These are phyloP conservation scores for Excoecaria agallocha DNA, from an alignment of 345 rosid genomes.

Conservation along the genomic window DNA sequence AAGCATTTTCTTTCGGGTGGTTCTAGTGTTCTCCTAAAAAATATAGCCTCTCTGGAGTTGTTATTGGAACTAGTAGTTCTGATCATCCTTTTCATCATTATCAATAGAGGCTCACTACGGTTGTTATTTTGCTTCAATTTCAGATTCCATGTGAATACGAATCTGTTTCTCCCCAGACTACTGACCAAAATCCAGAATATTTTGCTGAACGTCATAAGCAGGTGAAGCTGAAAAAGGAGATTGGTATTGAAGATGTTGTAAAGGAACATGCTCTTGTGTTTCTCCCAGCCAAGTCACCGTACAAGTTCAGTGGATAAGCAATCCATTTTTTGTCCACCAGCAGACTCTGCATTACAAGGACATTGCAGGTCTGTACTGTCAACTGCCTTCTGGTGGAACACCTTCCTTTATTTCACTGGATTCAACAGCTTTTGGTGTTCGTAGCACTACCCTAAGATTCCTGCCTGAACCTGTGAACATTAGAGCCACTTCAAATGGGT, in stretches of 20 bases:
- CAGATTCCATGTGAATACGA: not conserved
- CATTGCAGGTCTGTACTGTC: constrained; percentile 40
- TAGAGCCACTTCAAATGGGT: constrained; percentile 36
- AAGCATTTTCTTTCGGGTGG: not conserved
- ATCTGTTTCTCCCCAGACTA: not conserved
- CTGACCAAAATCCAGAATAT: not conserved
- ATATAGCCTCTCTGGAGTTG: not conserved
- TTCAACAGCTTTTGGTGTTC: constrained; percentile 30
- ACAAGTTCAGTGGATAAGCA: constrained; percentile 33
- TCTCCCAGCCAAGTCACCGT: constrained; percentile 46
- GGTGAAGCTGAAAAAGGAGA: not conserved
- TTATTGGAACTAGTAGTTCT: not conserved
- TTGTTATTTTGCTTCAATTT: not conserved
- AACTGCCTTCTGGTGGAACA: constrained; percentile 15
- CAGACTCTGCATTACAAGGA: constrained; percentile 30
- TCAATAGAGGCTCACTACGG: not conserved
- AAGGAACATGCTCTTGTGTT: constrained; percentile 31
- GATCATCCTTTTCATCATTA: not conserved
- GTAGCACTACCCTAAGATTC: constrained; percentile 29
- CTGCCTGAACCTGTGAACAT: constrained; percentile 28
- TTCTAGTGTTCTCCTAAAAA: not conserved
- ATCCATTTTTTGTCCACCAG: constrained; percentile 43
- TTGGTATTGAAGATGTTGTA: constrained; percentile 21
- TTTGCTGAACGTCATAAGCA: not conserved
- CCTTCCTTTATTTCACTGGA: constrained; percentile 34